These are phyloP conservation scores for Aaosphaeria pasadenensis DNA, from an alignment of 2,329 filamentous ascomycete species.

Conservation along the genomic window DNA sequence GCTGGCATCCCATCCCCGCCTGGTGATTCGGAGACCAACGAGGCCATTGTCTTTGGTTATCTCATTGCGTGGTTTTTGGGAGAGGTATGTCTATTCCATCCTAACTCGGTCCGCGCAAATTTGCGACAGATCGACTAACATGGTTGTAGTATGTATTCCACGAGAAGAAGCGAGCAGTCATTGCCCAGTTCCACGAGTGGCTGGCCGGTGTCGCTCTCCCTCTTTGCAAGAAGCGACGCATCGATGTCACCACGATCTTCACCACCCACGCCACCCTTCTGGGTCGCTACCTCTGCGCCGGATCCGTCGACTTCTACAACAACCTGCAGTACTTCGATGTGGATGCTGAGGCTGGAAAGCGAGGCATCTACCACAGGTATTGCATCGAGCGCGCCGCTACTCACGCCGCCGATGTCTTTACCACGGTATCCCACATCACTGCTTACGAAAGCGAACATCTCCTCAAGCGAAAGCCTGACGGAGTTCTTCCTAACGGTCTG, in stretches of 20 bases:
- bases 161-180: constrained; percentile 86
- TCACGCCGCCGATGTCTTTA: constrained; percentile 94
- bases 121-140: constrained; percentile 11
- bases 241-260: constrained; percentile 97
- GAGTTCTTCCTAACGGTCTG: constrained; percentile 91
- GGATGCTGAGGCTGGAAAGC: constrained; percentile 93
- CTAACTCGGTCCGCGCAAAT: background rate
- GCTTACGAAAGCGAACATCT: constrained; percentile 97
- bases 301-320: constrained; percentile 99
- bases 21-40: constrained; percentile 91
- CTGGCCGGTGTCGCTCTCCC: constrained; percentile 90
- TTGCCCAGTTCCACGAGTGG: constrained; percentile 99
- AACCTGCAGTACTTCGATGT: constrained; percentile 97
- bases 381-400: constrained; percentile 94
- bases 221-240: constrained; percentile 86
- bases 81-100: constrained; percentile 63
- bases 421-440: constrained; percentile 97
- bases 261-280: constrained; percentile 96
- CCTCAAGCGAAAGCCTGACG: constrained; percentile 95
- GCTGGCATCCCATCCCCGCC: constrained; percentile 92
- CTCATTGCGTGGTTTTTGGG: constrained; percentile 97
- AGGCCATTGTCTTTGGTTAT: constrained; percentile 96
- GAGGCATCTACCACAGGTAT: constrained; percentile 97
- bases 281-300: constrained; percentile 92
- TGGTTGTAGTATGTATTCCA: constrained; percentile 77